Evolutionary conservation across 2,329 filamentous ascomycete species (phyloP).

Genomic region (Epichloe hybrida): DNA sequence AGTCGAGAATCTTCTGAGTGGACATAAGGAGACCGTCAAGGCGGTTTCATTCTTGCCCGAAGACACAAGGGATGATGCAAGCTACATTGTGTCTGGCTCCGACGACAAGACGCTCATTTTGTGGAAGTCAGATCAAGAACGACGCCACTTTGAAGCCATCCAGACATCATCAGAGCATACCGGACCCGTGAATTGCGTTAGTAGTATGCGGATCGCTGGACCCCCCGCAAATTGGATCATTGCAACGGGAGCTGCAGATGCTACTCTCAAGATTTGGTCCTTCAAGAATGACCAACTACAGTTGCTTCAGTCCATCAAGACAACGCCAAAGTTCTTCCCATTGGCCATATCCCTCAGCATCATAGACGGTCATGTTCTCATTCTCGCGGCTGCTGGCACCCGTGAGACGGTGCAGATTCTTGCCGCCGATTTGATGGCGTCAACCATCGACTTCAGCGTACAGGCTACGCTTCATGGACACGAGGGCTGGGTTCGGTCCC

Average conservation of each 20-base stretch:
- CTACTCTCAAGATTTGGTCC: constrained; percentile 57
- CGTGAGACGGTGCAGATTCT: constrained; percentile 71
- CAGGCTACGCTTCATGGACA: constrained; percentile 75
- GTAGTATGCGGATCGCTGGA: constrained; percentile 23
- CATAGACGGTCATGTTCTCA: constrained; percentile 40
- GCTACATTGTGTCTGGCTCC: constrained; percentile 62
- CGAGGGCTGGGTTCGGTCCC: constrained; percentile 84
- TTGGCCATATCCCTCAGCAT: constrained; percentile 56
- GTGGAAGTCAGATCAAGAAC: constrained; percentile 38
- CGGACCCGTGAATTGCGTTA: constrained; percentile 61
- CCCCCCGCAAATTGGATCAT: constrained; percentile 33
- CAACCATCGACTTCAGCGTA: constrained; percentile 44
- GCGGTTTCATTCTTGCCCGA: constrained; percentile 63
- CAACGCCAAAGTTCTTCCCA: constrained; percentile 70
- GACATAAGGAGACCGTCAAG: constrained; percentile 71
- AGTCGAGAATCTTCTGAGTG: constrained; percentile 52
- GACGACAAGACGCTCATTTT: constrained; percentile 66
- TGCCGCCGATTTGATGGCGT: constrained; percentile 34
- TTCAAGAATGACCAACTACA: constrained; percentile 35
- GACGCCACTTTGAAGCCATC: constrained; percentile 24
- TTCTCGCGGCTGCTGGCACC: constrained; percentile 80
- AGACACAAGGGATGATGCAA: constrained; percentile 28
- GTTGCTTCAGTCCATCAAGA: constrained; percentile 57
- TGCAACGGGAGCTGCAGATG: constrained; percentile 71
- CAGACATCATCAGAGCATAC: constrained; percentile 50